Evolutionary conservation across 1,139 yeast species (phyloP).

Genomic region (Hyphopichia burtonii): DNA sequence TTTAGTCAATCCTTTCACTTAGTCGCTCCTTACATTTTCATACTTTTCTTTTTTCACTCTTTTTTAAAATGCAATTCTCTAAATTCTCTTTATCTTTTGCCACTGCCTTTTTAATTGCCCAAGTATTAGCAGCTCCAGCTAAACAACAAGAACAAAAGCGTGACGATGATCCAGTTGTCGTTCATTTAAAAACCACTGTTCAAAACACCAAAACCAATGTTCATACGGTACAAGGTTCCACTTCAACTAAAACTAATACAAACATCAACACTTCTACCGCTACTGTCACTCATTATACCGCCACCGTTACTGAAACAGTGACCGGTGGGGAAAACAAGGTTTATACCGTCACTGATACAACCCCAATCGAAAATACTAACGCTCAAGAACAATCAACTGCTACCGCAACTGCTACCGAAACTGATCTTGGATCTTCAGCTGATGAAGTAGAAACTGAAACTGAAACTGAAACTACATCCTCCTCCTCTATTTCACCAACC

Average conservation of each 20-base stretch:
- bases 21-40: conserved; percentile 17
- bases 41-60: conserved; percentile 10
- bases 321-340: conserved; percentile 38
- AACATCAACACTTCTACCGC: conserved; percentile 31
- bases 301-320: conserved; percentile 45
- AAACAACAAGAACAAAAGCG: conserved; percentile 11
- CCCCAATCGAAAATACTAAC: conserved; percentile 23
- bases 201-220: conserved; percentile 33
- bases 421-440: conserved; percentile 2
- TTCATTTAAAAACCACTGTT: conserved; percentile 38
- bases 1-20: conserved; percentile 24
- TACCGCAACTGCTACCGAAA: conserved; percentile 7
- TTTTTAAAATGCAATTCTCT: conserved; percentile 33
- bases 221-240: conserved; percentile 31
- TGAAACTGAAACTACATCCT: conserved; percentile 8
- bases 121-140: conserved; percentile 29
- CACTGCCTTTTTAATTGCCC: conserved; percentile 20
- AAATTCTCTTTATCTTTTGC: conserved; percentile 23
- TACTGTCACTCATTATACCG: conserved; percentile 45
- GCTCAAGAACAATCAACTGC: conserved; percentile 4
- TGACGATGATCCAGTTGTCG: conserved; percentile 30
- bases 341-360: conserved; percentile 37
- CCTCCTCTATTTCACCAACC: conserved; percentile 8
- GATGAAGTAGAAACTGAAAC: conserved; percentile 1
- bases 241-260: conserved; percentile 29